These are phyloP conservation scores for Aspergillus pseudotamarii DNA, from an alignment of 2,329 filamentous ascomycete species.

Conservation along the genomic window DNA sequence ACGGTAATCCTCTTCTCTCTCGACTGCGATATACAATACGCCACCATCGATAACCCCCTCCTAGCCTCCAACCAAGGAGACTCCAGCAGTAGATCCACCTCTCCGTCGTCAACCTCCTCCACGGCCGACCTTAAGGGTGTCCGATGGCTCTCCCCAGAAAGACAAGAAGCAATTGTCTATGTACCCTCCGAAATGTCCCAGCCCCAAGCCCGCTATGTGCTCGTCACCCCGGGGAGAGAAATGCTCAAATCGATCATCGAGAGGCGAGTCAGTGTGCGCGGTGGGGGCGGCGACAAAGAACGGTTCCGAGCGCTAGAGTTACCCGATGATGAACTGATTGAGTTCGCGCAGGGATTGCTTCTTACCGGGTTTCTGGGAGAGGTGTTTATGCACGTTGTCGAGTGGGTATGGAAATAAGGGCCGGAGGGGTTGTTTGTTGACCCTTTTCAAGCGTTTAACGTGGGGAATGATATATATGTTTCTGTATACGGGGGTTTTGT, in stretches of 20 bases:
- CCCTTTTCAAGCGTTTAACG: background rate
- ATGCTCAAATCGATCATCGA: constrained; percentile 30
- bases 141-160: constrained; percentile 31
- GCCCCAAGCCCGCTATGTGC: constrained; percentile 25
- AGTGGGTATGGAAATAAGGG: constrained; percentile 29
- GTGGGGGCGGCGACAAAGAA: constrained; percentile 26
- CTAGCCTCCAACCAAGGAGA: background rate
- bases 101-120: constrained; percentile 9
- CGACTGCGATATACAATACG: constrained; percentile 31
- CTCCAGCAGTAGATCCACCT: constrained; percentile 2
- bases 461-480: background rate
- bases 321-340: constrained; percentile 30
- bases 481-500: background rate
- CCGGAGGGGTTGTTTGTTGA: too few relatives aligned
- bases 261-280: constrained; percentile 28
- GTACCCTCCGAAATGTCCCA: constrained; percentile 10
- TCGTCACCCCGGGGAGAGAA: constrained; percentile 31
- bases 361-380: constrained; percentile 30
- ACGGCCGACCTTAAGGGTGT: constrained; percentile 8
- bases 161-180: constrained; percentile 27
- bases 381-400: constrained; percentile 36
- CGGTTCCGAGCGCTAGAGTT: constrained; percentile 24
- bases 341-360: constrained; percentile 33
- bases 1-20: constrained; percentile 33
- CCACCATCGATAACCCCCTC: constrained; percentile 21